phyloP scores from a whole-genome alignment of 1,284 basidiomycete genomes.

The Apiotrichum akiyoshidainum region DNA sequence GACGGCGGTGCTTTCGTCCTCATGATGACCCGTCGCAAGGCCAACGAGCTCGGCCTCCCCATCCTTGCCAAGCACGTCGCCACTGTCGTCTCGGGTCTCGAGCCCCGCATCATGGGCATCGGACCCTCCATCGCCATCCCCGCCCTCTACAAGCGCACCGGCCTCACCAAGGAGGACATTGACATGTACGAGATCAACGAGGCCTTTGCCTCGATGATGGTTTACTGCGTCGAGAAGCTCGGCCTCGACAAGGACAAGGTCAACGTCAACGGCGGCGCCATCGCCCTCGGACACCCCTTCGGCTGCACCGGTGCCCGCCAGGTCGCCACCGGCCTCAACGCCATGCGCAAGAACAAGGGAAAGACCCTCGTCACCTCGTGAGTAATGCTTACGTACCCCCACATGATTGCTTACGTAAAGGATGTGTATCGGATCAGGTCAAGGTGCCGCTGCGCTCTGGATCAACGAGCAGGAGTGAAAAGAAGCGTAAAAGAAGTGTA shows the following conservation, averaged over 20 bases:
- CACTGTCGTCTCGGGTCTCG: slow-evolving; percentile 67
- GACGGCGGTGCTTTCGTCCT: slow-evolving; percentile 90
- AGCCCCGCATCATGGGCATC: slow-evolving; percentile 76
- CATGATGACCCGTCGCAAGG: slow-evolving; percentile 73
- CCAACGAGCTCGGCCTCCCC: slow-evolving; percentile 77
- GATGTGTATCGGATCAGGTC: neutral
- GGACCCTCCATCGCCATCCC: slow-evolving; percentile 85
- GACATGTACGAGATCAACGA: slow-evolving; percentile 86
- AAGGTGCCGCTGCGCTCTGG: slow-evolving; percentile 3
- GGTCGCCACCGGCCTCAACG: slow-evolving; percentile 76
- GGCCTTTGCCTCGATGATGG: slow-evolving; percentile 76
- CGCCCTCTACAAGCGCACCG: slow-evolving; percentile 61
- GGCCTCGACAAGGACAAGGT: slow-evolving; percentile 69
- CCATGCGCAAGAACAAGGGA: slow-evolving; percentile 65
- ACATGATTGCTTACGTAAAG: no score
- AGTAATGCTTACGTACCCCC: no score
- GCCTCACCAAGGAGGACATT: slow-evolving; percentile 66
- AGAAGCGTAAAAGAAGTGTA: no score
- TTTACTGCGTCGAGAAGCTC: slow-evolving; percentile 71
- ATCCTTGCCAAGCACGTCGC: slow-evolving; percentile 83
- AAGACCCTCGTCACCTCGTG: slow-evolving; percentile 77
- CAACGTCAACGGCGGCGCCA: slow-evolving; percentile 85
- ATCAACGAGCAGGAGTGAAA: slow-evolving; percentile 5
- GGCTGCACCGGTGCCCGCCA: slow-evolving; percentile 76
- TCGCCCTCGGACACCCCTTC: slow-evolving; percentile 44